These are phyloP conservation scores for Flaveria brownii DNA, from an alignment of 129 eudicot species.

Conservation along the genomic window DNA sequence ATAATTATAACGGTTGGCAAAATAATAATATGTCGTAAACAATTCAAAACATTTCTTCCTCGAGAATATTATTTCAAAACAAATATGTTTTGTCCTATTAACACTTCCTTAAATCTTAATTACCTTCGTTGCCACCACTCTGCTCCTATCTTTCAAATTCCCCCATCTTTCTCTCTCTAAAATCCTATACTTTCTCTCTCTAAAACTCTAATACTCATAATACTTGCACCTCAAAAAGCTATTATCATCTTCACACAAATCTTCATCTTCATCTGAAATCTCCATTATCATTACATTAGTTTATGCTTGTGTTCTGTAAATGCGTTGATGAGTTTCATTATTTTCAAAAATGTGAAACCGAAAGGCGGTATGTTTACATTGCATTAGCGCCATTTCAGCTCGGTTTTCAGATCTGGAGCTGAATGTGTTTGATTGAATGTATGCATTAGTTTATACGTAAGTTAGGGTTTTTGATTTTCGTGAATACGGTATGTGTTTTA, in stretches of 20 bases:
- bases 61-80: neutral
- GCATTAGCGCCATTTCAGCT: conserved; percentile 43
- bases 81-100: conserved; percentile 16
- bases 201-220: conserved; percentile 15
- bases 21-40: neutral
- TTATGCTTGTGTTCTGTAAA: neutral
- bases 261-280: conserved; percentile 4
- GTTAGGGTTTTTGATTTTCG: conserved; percentile 51
- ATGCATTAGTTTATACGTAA: conserved; percentile 21
- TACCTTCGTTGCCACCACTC: conserved; percentile 37
- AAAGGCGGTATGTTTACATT: neutral
- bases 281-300: neutral
- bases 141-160: conserved; percentile 31
- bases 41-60: neutral
- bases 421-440: neutral
- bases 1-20: no score
- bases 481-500: conserved; percentile 29
- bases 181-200: conserved; percentile 36
- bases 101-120: conserved; percentile 3
- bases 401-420: conserved; percentile 50
- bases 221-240: conserved; percentile 20
- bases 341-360: neutral
- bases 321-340: neutral
- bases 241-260: conserved; percentile 15
- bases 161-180: conserved; percentile 37